phyloP scores from a whole-genome alignment of 345 rosid genomes.

The Aquilaria sinensis region DNA sequence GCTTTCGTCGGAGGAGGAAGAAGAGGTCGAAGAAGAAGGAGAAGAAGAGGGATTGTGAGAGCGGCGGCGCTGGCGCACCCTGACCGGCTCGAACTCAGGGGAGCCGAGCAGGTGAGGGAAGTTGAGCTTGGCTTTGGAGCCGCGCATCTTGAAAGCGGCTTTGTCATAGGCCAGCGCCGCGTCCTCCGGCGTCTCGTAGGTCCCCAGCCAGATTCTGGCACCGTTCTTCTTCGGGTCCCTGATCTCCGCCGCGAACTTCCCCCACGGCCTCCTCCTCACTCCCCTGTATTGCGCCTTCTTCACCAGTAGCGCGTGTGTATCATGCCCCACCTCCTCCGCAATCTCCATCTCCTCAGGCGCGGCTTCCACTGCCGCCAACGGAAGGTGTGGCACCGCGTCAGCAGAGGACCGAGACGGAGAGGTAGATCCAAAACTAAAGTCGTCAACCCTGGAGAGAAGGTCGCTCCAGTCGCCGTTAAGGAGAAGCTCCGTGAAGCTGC shows the following conservation, averaged over 20 bases:
- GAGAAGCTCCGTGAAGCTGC: slow-evolving; percentile 2
- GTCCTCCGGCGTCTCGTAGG: slow-evolving; percentile 52
- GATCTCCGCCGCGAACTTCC: slow-evolving; percentile 66
- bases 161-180: slow-evolving; percentile 56
- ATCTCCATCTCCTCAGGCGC: not conserved
- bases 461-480: not conserved
- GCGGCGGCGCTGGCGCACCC: slow-evolving; percentile 40
- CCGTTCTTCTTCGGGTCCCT: slow-evolving; percentile 57
- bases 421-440: not conserved
- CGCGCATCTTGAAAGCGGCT: slow-evolving; percentile 51
- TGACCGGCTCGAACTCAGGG: slow-evolving; percentile 29
- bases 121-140: slow-evolving; percentile 53
- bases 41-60: not conserved
- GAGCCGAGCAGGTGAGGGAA: slow-evolving; percentile 51
- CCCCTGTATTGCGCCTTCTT: slow-evolving; percentile 15
- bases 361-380: not conserved
- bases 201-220: slow-evolving; percentile 59
- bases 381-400: not conserved
- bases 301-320: not conserved
- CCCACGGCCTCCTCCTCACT: slow-evolving; percentile 56
- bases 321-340: not conserved
- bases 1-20: too few species aligned
- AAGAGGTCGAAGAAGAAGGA: not conserved
- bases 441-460: not conserved
- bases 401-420: slow-evolving; percentile 6